phyloP scores from a whole-genome alignment of 2,329 filamentous ascomycete genomes.

The Aurifilum marmelostoma region DNA sequence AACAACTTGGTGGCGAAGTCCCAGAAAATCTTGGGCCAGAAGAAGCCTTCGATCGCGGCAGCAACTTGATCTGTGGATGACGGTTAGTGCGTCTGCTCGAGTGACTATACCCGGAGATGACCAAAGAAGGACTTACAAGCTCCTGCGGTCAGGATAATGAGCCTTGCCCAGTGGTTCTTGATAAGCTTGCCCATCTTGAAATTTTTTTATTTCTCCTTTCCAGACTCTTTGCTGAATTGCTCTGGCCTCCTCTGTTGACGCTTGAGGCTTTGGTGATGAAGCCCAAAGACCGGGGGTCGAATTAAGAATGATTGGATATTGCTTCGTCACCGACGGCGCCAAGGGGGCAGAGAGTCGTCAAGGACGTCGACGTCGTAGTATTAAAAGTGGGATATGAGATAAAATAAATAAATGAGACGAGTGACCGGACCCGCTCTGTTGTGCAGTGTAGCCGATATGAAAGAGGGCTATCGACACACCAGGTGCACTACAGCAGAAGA shows the following conservation, averaged over 20 bases:
- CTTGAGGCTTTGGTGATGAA: constrained; percentile 8
- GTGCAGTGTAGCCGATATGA: constrained; percentile 46
- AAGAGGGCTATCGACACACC: constrained; percentile 57
- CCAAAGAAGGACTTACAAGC: constrained; percentile 57
- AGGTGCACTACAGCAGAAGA: constrained; percentile 47
- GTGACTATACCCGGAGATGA: no score
- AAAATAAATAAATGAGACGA: constrained; percentile 42
- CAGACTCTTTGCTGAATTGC: constrained; percentile 28
- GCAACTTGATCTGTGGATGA: constrained; percentile 75
- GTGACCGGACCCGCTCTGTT: constrained; percentile 58
- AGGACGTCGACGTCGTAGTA: constrained; percentile 29
- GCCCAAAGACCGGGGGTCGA: constrained; percentile 9
- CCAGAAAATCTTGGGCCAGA: constrained; percentile 99
- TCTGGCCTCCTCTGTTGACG: constrained; percentile 18
- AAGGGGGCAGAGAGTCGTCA: constrained; percentile 20
- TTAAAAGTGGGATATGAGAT: constrained; percentile 29
- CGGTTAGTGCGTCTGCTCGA: constrained; percentile 9
- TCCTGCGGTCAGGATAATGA: constrained; percentile 87
- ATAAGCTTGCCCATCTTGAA: constrained; percentile 89
- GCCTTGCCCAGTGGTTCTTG: constrained; percentile 98
- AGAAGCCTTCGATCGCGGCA: constrained; percentile 83
- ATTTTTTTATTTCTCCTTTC: constrained; percentile 21
- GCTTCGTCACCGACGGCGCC: constrained; percentile 28
- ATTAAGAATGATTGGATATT: constrained; percentile 27
- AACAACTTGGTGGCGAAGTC: constrained; percentile 93